These are phyloP conservation scores for Monilinia fructicola DNA, from an alignment of 2,329 filamentous ascomycete species.

Conservation along the genomic window DNA sequence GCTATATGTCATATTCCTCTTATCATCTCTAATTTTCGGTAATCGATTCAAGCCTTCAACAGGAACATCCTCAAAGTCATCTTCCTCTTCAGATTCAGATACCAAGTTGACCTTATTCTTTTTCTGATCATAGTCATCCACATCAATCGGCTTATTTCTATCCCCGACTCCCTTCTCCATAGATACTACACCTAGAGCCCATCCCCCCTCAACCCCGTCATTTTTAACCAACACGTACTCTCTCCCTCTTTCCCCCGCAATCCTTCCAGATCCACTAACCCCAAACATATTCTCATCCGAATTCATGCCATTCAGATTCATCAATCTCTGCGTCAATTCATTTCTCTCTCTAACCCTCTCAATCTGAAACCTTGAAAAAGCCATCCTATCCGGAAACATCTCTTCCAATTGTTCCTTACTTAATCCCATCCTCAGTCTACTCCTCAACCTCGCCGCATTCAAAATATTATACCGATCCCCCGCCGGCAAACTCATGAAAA, in stretches of 20 bases:
- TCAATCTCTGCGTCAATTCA: slow-evolving; percentile 88
- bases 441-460: slow-evolving; percentile 86
- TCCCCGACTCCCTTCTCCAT: slow-evolving; percentile 77
- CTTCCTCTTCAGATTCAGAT: slow-evolving; percentile 61
- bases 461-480: slow-evolving; percentile 96
- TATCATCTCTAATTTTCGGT: slow-evolving; percentile 33
- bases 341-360: slow-evolving; percentile 91
- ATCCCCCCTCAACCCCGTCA: slow-evolving; percentile 89
- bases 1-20: slow-evolving; percentile 33
- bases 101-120: slow-evolving; percentile 54
- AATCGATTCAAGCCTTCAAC: slow-evolving; percentile 42
- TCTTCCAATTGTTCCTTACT: slow-evolving; percentile 93
- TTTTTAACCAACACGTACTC: slow-evolving; percentile 98
- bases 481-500: slow-evolving; percentile 87
- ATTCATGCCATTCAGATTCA: slow-evolving; percentile 91
- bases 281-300: slow-evolving; percentile 69
- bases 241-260: slow-evolving; percentile 82
- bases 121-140: slow-evolving; percentile 67
- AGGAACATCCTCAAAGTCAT: slow-evolving; percentile 46
- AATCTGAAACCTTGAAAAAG: slow-evolving; percentile 94
- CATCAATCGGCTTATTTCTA: slow-evolving; percentile 85
- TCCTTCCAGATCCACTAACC: slow-evolving; percentile 55
- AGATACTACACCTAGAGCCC: slow-evolving; percentile 91
- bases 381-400: slow-evolving; percentile 98
- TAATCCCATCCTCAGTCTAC: slow-evolving; percentile 88